Percentiles rank a stretch among this genome's conserved stretches.
Evolutionary conservation across 2,329 filamentous ascomycete species (phyloP).

Genomic region (Ramularia collo-cygni): DNA sequence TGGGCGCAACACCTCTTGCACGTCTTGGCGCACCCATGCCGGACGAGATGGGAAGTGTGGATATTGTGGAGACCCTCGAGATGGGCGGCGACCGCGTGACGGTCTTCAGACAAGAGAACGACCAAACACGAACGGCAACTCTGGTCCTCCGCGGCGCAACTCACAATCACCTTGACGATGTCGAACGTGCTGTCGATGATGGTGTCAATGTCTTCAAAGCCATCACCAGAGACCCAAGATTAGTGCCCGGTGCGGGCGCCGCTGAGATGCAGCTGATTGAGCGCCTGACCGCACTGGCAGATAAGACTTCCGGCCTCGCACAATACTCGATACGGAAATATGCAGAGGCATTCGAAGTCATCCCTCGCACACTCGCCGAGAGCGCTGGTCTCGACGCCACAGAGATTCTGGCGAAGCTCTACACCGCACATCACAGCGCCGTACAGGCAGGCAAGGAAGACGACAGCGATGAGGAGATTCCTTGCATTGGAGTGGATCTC

Average conservation of each 20-base stretch:
- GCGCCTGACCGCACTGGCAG: slow-evolving; percentile 80
- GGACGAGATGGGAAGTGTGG: slow-evolving; percentile 96
- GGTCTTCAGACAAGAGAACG: slow-evolving; percentile 94
- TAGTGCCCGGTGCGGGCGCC: slow-evolving; percentile 90
- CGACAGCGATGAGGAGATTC: slow-evolving; percentile 66
- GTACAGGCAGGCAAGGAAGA: slow-evolving; percentile 22
- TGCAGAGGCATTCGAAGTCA: slow-evolving; percentile 94
- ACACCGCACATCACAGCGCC: slow-evolving; percentile 66
- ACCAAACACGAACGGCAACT: slow-evolving; percentile 85
- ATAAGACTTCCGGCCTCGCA: slow-evolving; percentile 84
- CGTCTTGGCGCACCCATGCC: slow-evolving; percentile 96
- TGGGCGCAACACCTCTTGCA: slow-evolving; percentile 92
- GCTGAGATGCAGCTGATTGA: slow-evolving; percentile 92
- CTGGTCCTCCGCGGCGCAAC: slow-evolving; percentile 91
- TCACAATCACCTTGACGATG: slow-evolving; percentile 94
- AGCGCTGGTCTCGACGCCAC: slow-evolving; percentile 93
- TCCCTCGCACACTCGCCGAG: slow-evolving; percentile 88
- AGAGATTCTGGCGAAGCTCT: slow-evolving; percentile 87
- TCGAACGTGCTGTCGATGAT: slow-evolving; percentile 94
- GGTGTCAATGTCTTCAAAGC: slow-evolving; percentile 98
- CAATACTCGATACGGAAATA: slow-evolving; percentile 98
- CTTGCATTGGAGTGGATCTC: slow-evolving; percentile 89
- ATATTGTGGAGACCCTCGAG: slow-evolving; percentile 93
- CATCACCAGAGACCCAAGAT: slow-evolving; percentile 83
- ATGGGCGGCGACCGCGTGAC: slow-evolving; percentile 97